phyloP scores from a whole-genome alignment of 1,284 basidiomycete species.

The Inonotus hispidus region DNA sequence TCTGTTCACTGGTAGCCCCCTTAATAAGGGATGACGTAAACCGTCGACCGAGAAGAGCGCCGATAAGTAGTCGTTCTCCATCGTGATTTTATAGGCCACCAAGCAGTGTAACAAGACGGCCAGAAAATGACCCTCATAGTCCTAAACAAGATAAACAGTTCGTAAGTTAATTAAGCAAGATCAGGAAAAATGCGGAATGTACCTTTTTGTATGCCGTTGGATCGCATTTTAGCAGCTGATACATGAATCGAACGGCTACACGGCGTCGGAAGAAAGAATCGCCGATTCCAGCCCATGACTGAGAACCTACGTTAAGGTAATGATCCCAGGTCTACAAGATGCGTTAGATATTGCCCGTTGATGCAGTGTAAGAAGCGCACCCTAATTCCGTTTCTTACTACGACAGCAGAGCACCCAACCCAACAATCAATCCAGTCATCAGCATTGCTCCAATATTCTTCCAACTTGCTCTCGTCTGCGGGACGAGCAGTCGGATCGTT shows the following conservation, averaged over 20 bases:
- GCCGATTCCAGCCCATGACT: slow-evolving; percentile 57
- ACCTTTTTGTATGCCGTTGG: slow-evolving; percentile 54
- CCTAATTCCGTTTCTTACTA: slow-evolving; percentile 54
- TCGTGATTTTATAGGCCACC: slow-evolving; percentile 43
- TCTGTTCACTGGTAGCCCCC: slow-evolving; percentile 24
- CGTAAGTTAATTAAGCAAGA: not conserved
- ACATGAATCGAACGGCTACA: slow-evolving; percentile 67
- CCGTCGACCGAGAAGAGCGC: slow-evolving; percentile 48
- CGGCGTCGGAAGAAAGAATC: slow-evolving; percentile 51
- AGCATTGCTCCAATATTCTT: slow-evolving; percentile 29
- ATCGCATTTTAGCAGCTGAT: slow-evolving; percentile 59
- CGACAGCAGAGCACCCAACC: slow-evolving; percentile 66
- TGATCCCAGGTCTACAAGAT: slow-evolving; percentile 55
- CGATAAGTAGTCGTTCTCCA: slow-evolving; percentile 58
- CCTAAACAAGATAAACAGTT: slow-evolving; percentile 30
- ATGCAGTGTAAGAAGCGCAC: slow-evolving; percentile 30
- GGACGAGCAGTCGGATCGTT: slow-evolving; percentile 28
- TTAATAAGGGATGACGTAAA: slow-evolving; percentile 47
- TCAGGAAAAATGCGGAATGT: slow-evolving; percentile 15
- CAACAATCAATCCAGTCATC: slow-evolving; percentile 71
- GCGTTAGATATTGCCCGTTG: not conserved
- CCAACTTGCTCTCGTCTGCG: slow-evolving; percentile 25
- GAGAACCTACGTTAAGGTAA: slow-evolving; percentile 51
- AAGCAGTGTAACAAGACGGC: slow-evolving; percentile 53
- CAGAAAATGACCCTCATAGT: slow-evolving; percentile 48